phyloP scores from a whole-genome alignment of 23 red algal species.

The Gracilaria gracilis region DNA sequence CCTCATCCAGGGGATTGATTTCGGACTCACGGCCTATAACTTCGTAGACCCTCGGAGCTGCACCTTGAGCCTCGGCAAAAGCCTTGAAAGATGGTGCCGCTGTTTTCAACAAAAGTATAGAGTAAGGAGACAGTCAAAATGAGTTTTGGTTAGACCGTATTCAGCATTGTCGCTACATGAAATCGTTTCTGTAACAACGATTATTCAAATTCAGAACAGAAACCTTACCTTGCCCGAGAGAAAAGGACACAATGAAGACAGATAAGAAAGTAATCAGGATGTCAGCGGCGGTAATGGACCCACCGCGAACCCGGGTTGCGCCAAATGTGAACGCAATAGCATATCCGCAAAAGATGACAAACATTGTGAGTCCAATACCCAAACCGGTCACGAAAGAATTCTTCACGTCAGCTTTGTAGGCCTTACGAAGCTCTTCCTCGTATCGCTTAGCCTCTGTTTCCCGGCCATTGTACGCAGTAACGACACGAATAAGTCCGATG shows the following conservation, averaged over 20 bases:
- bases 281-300: constrained; percentile 39
- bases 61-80: constrained; percentile 64
- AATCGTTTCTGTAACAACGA: neutral
- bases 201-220: neutral
- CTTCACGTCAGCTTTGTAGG: constrained; percentile 69
- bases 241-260: constrained; percentile 85
- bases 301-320: constrained; percentile 56
- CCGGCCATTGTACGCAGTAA: constrained; percentile 79
- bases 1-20: constrained; percentile 73
- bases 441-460: constrained; percentile 73
- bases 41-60: constrained; percentile 76
- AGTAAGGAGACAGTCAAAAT: neutral
- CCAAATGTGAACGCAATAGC: constrained; percentile 91
- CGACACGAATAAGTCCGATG: constrained; percentile 85
- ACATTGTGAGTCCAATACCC: constrained; percentile 87
- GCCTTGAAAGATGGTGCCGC: constrained; percentile 75
- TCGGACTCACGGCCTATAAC: constrained; percentile 66
- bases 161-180: neutral
- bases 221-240: constrained; percentile 79
- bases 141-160: neutral
- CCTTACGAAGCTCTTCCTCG: constrained; percentile 61
- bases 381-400: constrained; percentile 65
- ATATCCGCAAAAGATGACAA: constrained; percentile 91
- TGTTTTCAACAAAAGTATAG: neutral
- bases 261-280: constrained; percentile 95